These are phyloP conservation scores for Heterobasidion parviporum DNA, from an alignment of 1,284 basidiomycete species.

Conservation along the genomic window DNA sequence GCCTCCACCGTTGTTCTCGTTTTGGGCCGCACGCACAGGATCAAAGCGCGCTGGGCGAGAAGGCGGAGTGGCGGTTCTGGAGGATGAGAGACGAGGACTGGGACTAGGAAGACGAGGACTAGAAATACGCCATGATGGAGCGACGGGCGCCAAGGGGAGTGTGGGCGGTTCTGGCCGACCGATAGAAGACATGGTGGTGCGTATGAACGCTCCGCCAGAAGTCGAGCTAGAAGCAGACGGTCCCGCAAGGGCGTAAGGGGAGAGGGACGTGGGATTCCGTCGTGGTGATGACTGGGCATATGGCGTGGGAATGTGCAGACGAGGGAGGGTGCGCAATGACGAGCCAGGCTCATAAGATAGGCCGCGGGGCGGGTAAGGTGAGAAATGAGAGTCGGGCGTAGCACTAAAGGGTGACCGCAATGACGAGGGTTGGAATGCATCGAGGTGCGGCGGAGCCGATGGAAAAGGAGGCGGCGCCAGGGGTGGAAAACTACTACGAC, in stretches of 20 bases:
- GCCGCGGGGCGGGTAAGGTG: conserved; percentile 30
- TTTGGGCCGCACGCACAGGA: conserved; percentile 12
- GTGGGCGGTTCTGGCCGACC: neutral
- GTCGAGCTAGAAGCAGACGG: neutral
- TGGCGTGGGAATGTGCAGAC: conserved; percentile 45
- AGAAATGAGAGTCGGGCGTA: conserved; percentile 24
- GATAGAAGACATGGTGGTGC: neutral
- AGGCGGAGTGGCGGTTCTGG: neutral
- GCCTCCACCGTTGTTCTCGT: conserved; percentile 3
- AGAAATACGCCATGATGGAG: conserved; percentile 3
- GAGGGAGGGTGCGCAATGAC: conserved; percentile 4
- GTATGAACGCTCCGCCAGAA: conserved; percentile 4
- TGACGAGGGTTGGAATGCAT: conserved; percentile 3
- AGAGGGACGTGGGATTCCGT: neutral
- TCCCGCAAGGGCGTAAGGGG: neutral
- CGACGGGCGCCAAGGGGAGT: neutral
- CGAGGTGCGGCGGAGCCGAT: conserved; percentile 4
- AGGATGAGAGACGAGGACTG: neutral
- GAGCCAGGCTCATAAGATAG: neutral
- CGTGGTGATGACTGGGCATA: conserved; percentile 27
- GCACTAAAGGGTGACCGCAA: neutral
- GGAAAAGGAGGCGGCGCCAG: neutral
- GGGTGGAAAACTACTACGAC: conserved; percentile 7
- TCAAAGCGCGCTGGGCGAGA: conserved; percentile 10
- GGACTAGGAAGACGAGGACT: conserved; percentile 2